Evolutionary conservation across 2,329 filamentous ascomycete genomes (phyloP), one percentile per base, ranked within the genome.

Genomic region (Verticillium longisporum): DNA sequence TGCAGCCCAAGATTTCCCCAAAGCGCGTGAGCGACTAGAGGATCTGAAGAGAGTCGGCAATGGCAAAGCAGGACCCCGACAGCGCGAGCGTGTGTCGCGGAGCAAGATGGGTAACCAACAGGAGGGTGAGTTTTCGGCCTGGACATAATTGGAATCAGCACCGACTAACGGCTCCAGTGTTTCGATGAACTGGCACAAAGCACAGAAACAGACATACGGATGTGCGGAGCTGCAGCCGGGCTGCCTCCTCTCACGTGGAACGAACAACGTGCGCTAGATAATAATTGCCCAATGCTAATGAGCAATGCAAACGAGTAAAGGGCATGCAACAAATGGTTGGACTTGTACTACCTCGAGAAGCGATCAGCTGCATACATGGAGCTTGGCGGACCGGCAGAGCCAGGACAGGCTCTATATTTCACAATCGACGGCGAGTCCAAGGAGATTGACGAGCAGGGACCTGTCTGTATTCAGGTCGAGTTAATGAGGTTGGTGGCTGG

Each of bases 21-120:
- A 97, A 74, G 95, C 95, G 14, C 87, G 94, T 61, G 92, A 97
- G 71, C 86, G 94, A 56, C 84, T 99, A 5, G 94, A 98, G 72
- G 95, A 98, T 67, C 83, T 99, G 60, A 96, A 96, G 77, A 85
- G 87, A 64, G 87, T 88, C 2, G 63, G 63, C 45, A 87, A 86
- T 2, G 62, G 64, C 55, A 87, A 86, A 54, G 90, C 88, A 45
- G 81, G 77, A 57, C 86, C 90, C 64, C 91, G 90, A 71, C 86
- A 87, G 60, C 84, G 91, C 60, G 91, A 93, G 69, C 86, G 88
- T 61, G 85, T 97, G 63, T 93, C 90, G 9, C 84, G 94, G 61
- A 94, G 88, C 66, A 90, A 92, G 65, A 86, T 91, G 60, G 89
- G 89, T 70, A 90, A 88, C 73, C 89, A 94, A 72, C 91, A 94